phyloP scores from a whole-genome alignment of 108 stramenopile genomes.

The Cyclotella atomus region DNA sequence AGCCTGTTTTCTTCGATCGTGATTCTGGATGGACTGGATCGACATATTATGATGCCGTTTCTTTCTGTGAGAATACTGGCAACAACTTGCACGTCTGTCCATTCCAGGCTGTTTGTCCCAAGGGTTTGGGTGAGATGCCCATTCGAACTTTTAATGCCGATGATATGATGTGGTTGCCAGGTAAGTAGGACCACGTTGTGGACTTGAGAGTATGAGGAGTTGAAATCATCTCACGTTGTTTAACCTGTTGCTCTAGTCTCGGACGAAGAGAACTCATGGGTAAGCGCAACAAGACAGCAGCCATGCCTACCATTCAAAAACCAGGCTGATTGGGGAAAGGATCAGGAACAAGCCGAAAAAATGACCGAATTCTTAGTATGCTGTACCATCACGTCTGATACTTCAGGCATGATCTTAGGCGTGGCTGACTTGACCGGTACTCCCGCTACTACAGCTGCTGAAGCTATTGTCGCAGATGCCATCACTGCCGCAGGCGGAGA shows the following conservation, averaged over 20 bases:
- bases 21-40: slow-evolving; percentile 13
- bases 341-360: background rate
- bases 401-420: background rate
- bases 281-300: background rate
- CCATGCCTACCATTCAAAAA: slow-evolving; percentile 9
- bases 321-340: background rate
- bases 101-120: slow-evolving; percentile 10
- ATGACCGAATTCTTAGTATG: slow-evolving; percentile 13
- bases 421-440: background rate
- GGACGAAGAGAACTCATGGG: slow-evolving; percentile 1
- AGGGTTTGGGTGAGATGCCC: background rate
- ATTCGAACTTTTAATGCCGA: background rate
- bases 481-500: background rate
- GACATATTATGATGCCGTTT: slow-evolving; percentile 10
- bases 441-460: background rate
- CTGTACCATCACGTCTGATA: slow-evolving; percentile 2
- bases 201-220: no score
- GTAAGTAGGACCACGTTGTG: no score
- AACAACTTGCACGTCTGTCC: slow-evolving; percentile 8
- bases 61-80: background rate
- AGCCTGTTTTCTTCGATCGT: slow-evolving; percentile 1
- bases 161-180: slow-evolving; percentile 4
- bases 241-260: no score
- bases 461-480: background rate
- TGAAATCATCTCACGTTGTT: no score